These are phyloP conservation scores for Phytopythium cucurbitacearum DNA, from an alignment of 352 stramenopile genomes.

Conservation along the genomic window DNA sequence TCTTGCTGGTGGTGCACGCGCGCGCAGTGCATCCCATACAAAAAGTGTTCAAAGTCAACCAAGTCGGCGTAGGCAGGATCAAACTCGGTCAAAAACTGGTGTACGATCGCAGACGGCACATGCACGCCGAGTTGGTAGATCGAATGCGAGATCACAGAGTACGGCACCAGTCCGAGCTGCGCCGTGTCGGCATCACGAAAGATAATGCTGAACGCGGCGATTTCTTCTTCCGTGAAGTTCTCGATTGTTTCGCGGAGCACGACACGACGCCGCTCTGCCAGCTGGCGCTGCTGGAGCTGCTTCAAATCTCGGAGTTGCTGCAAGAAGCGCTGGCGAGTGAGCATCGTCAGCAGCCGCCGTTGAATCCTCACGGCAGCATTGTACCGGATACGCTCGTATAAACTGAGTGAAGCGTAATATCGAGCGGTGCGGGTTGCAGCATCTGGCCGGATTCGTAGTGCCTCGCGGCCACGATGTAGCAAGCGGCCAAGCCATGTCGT, in stretches of 20 bases:
- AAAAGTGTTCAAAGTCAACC: conserved; percentile 78
- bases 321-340: conserved; percentile 48
- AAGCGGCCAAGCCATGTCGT: conserved; percentile 33
- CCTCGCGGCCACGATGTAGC: conserved; percentile 35
- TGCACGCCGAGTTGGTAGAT: conserved; percentile 71
- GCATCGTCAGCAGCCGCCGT: conserved; percentile 47
- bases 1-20: conserved; percentile 59
- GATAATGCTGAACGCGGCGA: conserved; percentile 56
- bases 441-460: conserved; percentile 43
- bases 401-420: conserved; percentile 45
- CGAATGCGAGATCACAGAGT: conserved; percentile 60
- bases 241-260: conserved; percentile 49
- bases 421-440: conserved; percentile 15
- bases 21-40: conserved; percentile 79
- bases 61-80: conserved; percentile 73
- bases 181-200: conserved; percentile 60
- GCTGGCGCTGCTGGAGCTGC: conserved; percentile 33
- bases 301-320: conserved; percentile 33
- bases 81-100: conserved; percentile 37
- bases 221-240: conserved; percentile 61
- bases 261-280: conserved; percentile 29
- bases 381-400: conserved; percentile 71
- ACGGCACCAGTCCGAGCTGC: conserved; percentile 58
- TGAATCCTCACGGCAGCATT: conserved; percentile 66
- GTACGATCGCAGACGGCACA: conserved; percentile 42